Evolutionary conservation across 106 monocot genomes (phyloP), one percentile per base, ranked within the genome.

Genomic region (Iris macrosiphon): DNA sequence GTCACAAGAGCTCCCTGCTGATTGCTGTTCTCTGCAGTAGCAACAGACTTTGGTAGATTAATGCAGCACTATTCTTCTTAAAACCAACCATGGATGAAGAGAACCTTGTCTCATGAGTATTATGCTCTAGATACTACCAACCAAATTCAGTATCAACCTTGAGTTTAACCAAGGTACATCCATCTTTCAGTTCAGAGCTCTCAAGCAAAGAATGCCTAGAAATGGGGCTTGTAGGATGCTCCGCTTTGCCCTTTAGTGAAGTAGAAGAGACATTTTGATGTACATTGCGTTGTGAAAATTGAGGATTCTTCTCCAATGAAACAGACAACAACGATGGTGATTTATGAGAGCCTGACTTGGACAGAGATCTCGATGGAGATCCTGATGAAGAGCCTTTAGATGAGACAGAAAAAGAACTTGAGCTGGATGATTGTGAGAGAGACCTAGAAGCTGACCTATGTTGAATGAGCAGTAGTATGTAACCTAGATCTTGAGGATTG

Each of bases 321-420:
- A 72, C 33, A 52, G 87, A n/a, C n/a, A n/a, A 82, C 26, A 69
- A 35, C 13, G 75, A 65, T 25, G 24, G 31, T 52, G 76, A 71
- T 32, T 9, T 30, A 20, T 19, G 57, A 16, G 33, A 40, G 18
- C 33, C 65, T 29, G 57, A 51, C 22, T 53, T 76, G 12, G 60
- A 57, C 30, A 21, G 54, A 38, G 82, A 64, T 39, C 54, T 63
- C 19, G 68, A 74, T 62, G 65, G 71, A 34, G 70, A 63, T 18
- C 49, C 43, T 43, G 30, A 31, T 16, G 52, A 32, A 10, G 30
- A 31, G 31, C 1, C 2, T 0, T 52, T 13, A 18, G 26, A 6
- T 64, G 63, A 52, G 52, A 18, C 30, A 32, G 52, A 63, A 43
- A 54, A 30, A 66, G 33, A 70, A 33, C 57, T 44, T 40, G 25